Percentiles rank a stretch among this genome's conserved stretches.
Conservation (phyloP, 2,329 filamentous ascomycete genomes). For the Akanthomyces uredinophilus region DNA sequence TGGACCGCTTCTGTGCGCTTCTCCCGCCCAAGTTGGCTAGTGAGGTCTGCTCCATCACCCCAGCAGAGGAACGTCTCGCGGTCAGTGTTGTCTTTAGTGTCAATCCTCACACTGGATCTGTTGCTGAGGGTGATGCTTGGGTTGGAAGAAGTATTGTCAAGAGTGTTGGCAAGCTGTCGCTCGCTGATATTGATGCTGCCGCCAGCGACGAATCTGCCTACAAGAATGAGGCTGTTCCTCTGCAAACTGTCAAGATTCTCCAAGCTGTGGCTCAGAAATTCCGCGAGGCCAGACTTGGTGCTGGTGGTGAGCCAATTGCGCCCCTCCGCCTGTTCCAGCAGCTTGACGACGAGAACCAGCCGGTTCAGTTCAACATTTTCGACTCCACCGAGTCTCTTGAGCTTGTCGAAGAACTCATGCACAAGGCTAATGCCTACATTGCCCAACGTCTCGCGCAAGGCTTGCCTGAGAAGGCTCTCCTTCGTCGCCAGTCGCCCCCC, state of each 20-base stretch:
- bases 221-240: conserved; percentile 59
- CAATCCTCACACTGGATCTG: conserved; percentile 70
- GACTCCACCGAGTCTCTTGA: conserved; percentile 85
- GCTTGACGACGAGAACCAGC: conserved; percentile 95
- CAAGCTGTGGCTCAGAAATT: conserved; percentile 84
- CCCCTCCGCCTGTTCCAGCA: conserved; percentile 87
- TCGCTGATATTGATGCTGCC: conserved; percentile 80
- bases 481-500: conserved; percentile 79
- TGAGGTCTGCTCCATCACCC: conserved; percentile 81
- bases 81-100: conserved; percentile 92
- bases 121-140: conserved; percentile 85
- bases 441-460: conserved; percentile 75
- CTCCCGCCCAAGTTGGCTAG: conserved; percentile 79
- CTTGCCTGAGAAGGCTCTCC: conserved; percentile 85
- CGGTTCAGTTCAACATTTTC: conserved; percentile 94
- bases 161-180: conserved; percentile 78
- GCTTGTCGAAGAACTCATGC: conserved; percentile 88
- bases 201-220: conserved; percentile 59
- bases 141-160: conserved; percentile 91
- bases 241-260: conserved; percentile 75
- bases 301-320: conserved; percentile 72
- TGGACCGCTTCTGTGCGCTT: conserved; percentile 83
- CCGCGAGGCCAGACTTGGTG: conserved; percentile 78
- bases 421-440: conserved; percentile 87
- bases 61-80: conserved; percentile 83